These are phyloP conservation scores for Tylopilus balloui DNA, from an alignment of 768 basidiomycete species.

Conservation along the genomic window DNA sequence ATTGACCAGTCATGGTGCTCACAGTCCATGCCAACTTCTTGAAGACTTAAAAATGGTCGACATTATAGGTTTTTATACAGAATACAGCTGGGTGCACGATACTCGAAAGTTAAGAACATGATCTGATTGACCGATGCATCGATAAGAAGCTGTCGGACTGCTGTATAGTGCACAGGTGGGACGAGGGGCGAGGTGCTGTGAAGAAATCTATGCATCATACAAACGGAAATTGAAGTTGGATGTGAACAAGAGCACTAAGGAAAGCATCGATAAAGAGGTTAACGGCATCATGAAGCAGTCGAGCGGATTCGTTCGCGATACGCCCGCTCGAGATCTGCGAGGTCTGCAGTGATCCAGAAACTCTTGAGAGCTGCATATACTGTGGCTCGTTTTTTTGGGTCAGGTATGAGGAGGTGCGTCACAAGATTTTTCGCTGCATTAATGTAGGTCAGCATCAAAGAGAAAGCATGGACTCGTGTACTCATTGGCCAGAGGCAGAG, in stretches of 20 bases:
- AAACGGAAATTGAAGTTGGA: background rate
- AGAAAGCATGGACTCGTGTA: background rate
- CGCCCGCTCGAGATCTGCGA: conserved; percentile 53
- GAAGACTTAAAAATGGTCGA: conserved; percentile 46
- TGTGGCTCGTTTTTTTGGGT: conserved; percentile 57
- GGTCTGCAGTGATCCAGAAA: conserved; percentile 63
- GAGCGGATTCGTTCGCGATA: conserved; percentile 52
- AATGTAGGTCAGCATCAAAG: conserved; percentile 6
- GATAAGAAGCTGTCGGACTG: background rate
- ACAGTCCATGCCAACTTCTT: conserved; percentile 86
- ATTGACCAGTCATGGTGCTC: conserved; percentile 12
- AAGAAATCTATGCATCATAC: background rate
- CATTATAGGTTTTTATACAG: conserved; percentile 1
- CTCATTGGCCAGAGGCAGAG: conserved; percentile 1
- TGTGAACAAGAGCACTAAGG: background rate
- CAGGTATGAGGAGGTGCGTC: conserved; percentile 53
- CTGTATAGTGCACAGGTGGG: conserved; percentile 5
- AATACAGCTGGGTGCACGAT: conserved; percentile 5
- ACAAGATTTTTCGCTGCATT: conserved; percentile 52
- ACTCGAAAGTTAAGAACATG: background rate
- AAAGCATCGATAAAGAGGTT: background rate
- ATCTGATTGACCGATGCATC: background rate
- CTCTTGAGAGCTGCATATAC: conserved; percentile 57
- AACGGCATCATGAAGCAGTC: conserved; percentile 8
- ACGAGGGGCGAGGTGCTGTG: background rate